Evolutionary conservation across 441 rosid species (phyloP).

Genomic region (Jatropha multifida): DNA sequence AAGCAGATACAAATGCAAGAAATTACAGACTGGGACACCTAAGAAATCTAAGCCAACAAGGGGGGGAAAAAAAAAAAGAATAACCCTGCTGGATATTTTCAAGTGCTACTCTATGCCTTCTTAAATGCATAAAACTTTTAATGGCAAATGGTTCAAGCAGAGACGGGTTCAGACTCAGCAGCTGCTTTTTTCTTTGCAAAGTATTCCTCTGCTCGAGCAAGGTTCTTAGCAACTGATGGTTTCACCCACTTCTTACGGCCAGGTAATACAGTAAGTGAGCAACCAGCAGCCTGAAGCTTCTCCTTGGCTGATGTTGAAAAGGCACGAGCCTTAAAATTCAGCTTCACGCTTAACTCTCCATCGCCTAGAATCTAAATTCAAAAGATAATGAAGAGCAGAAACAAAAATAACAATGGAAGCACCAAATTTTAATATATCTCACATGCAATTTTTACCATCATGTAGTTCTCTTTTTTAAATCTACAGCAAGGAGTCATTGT

Average conservation of each 20-base stretch:
- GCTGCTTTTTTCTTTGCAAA: slow-evolving; percentile 76
- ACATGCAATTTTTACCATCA: not conserved
- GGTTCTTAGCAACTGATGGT: slow-evolving; percentile 78
- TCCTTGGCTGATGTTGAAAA: slow-evolving; percentile 78
- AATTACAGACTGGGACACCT: not conserved
- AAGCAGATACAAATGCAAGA: not conserved
- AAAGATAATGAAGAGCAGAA: slow-evolving; percentile 10
- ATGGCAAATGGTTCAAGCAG: slow-evolving; percentile 31
- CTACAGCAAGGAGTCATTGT: not conserved
- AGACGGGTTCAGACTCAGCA: slow-evolving; percentile 41
- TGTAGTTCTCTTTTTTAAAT: not conserved
- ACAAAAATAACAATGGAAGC: not conserved
- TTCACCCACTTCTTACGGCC: slow-evolving; percentile 92
- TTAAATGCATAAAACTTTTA: not conserved
- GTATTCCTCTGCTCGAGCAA: slow-evolving; percentile 81
- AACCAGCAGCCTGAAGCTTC: slow-evolving; percentile 83
- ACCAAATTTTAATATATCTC: not conserved
- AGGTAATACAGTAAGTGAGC: slow-evolving; percentile 70
- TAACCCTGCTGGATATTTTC: not conserved
- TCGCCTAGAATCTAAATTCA: slow-evolving; percentile 66
- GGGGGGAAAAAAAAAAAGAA: not conserved
- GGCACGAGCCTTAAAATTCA: slow-evolving; percentile 72
- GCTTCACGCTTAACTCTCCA: slow-evolving; percentile 72
- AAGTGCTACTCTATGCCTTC: slow-evolving; percentile 11
- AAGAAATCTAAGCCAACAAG: not conserved